Base-by-base conservation (phyloP, 169 alveolate species). In the Cystoisospora suis region DNA sequence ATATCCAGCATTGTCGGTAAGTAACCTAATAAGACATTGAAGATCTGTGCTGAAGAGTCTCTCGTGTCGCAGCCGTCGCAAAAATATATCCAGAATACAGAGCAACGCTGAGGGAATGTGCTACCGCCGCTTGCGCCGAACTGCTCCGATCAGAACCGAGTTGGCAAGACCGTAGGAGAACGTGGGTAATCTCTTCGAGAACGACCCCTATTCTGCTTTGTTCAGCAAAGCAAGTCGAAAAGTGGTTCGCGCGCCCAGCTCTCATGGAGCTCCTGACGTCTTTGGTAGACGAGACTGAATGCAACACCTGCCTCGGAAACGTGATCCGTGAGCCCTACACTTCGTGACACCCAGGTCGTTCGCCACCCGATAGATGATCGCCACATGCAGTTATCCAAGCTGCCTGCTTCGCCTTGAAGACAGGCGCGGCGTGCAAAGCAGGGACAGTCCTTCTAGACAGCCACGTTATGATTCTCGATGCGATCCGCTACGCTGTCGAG, bases 221-320 rank as follows among this genome's bases (percentile, higher is more conserved):
- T n/a, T 65, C 77, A 72, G 83, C 83, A 38, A 34, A 38, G 23
- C 58, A 72, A 5, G 56, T 40, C 32, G 38, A 34, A 40, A 72
- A 34, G 32, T 72, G 83, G 83, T 72, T 72, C 83, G 23, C 32
- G 20, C 83, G 83, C 38, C 83, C 83, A 17, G 83, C 83, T 17
- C 83, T 72, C 56, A 34, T 72, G 58, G 83, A 72, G 32, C 83
- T 72, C 42, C 32, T 72, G 56, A 40, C 83, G 23, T 34, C 83
- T 6, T 72, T 72, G 9, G 53, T 72, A n/a, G 83, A 72, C 32
- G 83, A 72, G 56, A 38, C 46, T 17, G 5, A 27, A 34, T 72
- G 83, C 53, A 72, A 72, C 83, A 72, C 49, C 20, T 72, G 83
- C 45, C 23, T 72, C 32, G 83, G 83, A 36, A 72, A 72, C 29